Percentiles rank a stretch among this genome's conserved stretches.
Conservation (phyloP, 441 rosid genomes). For the Eugenia klotzschiana region DNA sequence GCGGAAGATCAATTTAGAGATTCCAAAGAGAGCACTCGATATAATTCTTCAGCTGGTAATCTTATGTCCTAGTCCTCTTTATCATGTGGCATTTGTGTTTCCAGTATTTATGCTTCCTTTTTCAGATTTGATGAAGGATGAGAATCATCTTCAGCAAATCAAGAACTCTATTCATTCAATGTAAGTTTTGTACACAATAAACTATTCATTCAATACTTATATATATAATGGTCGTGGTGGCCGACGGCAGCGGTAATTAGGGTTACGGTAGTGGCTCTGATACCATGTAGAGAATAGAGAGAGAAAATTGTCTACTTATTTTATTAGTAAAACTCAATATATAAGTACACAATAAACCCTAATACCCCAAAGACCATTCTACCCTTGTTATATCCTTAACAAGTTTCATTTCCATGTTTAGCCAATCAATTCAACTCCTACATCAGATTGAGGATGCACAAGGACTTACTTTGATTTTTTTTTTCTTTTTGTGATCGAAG, state of each 20-base stretch:
- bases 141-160: constrained; percentile 53
- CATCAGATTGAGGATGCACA: background rate
- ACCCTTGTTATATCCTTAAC: no score
- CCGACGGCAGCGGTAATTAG: no score
- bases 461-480: background rate
- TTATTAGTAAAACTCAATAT: no score
- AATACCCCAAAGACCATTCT: no score
- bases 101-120: constrained; percentile 1
- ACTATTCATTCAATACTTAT: no score
- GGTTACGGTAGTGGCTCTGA: no score
- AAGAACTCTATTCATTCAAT: constrained; percentile 44
- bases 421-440: background rate
- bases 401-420: background rate
- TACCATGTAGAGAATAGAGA: no score
- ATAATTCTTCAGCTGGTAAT: constrained; percentile 21
- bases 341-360: no score
- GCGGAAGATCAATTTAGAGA: constrained; percentile 14
- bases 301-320: no score
- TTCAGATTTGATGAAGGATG: constrained; percentile 36
- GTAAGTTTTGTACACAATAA: no score
- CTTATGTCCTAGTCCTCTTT: background rate
- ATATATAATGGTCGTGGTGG: no score
- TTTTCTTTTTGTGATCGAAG: background rate
- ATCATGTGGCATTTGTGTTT: background rate
- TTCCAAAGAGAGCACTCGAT: constrained; percentile 18